Conservation (phyloP, 2,329 filamentous ascomycete species). For the Talaromyces sp. region DNA sequence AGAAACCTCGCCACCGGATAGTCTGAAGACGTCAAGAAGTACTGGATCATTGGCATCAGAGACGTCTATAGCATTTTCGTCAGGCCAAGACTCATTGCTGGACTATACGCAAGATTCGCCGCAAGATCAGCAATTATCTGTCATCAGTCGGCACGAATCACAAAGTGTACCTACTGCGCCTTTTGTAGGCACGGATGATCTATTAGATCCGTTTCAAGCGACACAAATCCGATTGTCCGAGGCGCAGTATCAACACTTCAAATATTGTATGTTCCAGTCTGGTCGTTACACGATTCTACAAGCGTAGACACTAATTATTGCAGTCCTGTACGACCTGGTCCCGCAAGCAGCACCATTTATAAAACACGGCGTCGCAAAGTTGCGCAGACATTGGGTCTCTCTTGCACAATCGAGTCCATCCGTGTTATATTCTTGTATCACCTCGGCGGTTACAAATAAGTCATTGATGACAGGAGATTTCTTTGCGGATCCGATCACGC, state of each 20-base stretch:
- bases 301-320: not conserved
- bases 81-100: not conserved
- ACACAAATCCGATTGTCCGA: constrained; percentile 36
- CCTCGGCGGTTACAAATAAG: constrained; percentile 36
- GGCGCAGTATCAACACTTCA: constrained; percentile 37
- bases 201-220: constrained; percentile 35
- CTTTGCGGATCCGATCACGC: constrained; percentile 32
- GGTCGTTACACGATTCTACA: not conserved
- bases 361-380: constrained; percentile 31
- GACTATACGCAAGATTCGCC: not conserved
- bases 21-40: not conserved
- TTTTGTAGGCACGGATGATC: constrained; percentile 31
- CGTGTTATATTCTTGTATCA: constrained; percentile 37
- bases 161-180: constrained; percentile 22
- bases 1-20: constrained; percentile 1
- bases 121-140: not conserved
- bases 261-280: constrained; percentile 31
- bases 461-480: constrained; percentile 34
- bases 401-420: constrained; percentile 37
- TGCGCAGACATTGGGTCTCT: constrained; percentile 36
- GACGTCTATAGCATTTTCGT: not conserved
- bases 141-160: not conserved
- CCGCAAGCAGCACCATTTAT: constrained; percentile 37
- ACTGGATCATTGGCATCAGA: not conserved
- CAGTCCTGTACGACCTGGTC: constrained; percentile 38